Evolutionary conservation across 78 protist genomes (phyloP).

Genomic region (Bigelowiella natans): DNA sequence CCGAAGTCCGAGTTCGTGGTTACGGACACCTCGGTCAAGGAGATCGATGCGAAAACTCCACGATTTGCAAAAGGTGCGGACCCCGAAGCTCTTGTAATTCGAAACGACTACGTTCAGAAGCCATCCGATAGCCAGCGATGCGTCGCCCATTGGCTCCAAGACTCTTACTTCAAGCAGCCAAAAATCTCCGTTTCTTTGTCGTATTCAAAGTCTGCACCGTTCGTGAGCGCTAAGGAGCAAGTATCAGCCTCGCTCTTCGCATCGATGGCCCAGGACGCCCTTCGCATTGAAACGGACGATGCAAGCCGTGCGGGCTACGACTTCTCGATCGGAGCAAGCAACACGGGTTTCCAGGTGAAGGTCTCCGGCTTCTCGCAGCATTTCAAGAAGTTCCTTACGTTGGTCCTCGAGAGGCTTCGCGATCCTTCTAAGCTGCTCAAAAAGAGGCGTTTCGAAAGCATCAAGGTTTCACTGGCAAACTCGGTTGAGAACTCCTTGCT

Average conservation of each 20-base stretch:
- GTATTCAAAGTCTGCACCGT: too few relatives aligned
- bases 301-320: not conserved
- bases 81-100: not conserved
- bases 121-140: not conserved
- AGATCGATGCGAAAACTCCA: not conserved
- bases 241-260: not conserved
- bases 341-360: not conserved
- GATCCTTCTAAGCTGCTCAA: not conserved
- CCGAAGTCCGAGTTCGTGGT: not conserved
- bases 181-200: too few relatives aligned
- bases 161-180: not conserved
- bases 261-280: not conserved
- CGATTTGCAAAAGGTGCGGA: not conserved
- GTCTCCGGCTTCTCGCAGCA: not conserved
- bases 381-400: not conserved
- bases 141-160: not conserved
- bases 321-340: not conserved
- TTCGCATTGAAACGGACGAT: not conserved
- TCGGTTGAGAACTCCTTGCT: not conserved
- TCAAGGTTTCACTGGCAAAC: not conserved
- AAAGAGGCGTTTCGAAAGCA: not conserved
- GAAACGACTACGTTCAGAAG: not conserved
- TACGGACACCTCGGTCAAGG: not conserved
- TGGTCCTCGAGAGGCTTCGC: not conserved
- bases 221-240: not conserved